Evolutionary conservation across 2,329 filamentous ascomycete genomes (phyloP).

Genomic region (Fusarium solani-melongenae): DNA sequence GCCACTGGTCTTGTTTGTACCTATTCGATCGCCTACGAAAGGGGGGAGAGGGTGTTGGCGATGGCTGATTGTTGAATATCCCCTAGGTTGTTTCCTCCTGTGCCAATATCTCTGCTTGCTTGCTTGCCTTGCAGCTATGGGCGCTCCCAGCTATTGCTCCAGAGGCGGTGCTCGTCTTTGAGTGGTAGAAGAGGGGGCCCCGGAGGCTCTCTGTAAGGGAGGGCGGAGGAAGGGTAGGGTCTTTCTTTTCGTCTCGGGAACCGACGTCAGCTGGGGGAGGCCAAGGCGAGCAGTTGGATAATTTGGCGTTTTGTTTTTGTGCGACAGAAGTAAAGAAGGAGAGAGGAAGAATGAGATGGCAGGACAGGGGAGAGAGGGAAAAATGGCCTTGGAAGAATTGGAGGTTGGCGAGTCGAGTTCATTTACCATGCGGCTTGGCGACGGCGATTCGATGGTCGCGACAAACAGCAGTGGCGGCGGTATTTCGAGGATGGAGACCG

Average conservation of each 20-base stretch:
- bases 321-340: background rate
- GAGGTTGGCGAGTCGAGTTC: slow-evolving; percentile 36
- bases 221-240: background rate
- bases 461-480: slow-evolving; percentile 23
- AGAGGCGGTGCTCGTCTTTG: slow-evolving; percentile 10
- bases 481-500: slow-evolving; percentile 24
- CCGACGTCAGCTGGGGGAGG: slow-evolving; percentile 11
- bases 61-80: slow-evolving; percentile 17
- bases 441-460: slow-evolving; percentile 19
- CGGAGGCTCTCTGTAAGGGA: background rate
- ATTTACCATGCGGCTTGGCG: slow-evolving; percentile 29
- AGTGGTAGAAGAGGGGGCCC: slow-evolving; percentile 9
- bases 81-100: slow-evolving; percentile 19
- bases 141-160: slow-evolving; percentile 4
- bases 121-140: slow-evolving; percentile 27
- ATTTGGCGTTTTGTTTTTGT: background rate
- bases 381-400: slow-evolving; percentile 8
- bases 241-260: slow-evolving; percentile 9
- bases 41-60: background rate
- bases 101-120: background rate
- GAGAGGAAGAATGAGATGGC: background rate
- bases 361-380: background rate
- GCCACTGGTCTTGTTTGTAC: slow-evolving; percentile 4
- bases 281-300: background rate
- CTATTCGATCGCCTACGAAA: slow-evolving; percentile 25